Evolutionary conservation across 768 basidiomycete genomes (phyloP).

Genomic region (Russula sp.): DNA sequence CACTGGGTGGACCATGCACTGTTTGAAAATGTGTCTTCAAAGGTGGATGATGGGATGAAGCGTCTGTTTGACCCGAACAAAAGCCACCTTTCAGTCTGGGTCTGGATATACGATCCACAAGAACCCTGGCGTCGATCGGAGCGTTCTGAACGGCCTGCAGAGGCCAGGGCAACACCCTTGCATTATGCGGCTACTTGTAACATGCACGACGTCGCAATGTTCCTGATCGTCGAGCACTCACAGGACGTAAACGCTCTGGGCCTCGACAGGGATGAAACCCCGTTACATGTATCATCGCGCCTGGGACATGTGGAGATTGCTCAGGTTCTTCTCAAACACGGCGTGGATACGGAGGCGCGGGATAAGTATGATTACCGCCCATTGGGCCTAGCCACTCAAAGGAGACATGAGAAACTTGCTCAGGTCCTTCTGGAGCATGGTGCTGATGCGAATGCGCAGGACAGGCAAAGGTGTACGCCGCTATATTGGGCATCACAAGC

Average conservation of each 20-base stretch:
- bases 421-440: background rate
- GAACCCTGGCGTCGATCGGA: accelerated
- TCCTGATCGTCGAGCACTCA: background rate
- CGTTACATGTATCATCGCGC: background rate
- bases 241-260: background rate
- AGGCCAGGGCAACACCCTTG: background rate
- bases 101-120: too few relatives aligned
- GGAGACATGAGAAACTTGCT: too few relatives aligned
- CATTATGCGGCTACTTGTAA: background rate
- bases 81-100: too few relatives aligned
- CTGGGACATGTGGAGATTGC: background rate
- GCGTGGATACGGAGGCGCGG: background rate
- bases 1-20: background rate
- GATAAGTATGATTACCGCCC: background rate
- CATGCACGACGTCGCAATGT: background rate
- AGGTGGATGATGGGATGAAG: too few relatives aligned
- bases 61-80: too few relatives aligned
- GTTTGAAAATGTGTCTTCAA: background rate
- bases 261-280: background rate
- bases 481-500: background rate
- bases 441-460: background rate
- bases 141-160: background rate
- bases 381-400: too few relatives aligned
- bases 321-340: background rate
- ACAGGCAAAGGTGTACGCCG: background rate